phyloP scores from a whole-genome alignment of 805 yeast species.

The Pichia cephalocereana region DNA sequence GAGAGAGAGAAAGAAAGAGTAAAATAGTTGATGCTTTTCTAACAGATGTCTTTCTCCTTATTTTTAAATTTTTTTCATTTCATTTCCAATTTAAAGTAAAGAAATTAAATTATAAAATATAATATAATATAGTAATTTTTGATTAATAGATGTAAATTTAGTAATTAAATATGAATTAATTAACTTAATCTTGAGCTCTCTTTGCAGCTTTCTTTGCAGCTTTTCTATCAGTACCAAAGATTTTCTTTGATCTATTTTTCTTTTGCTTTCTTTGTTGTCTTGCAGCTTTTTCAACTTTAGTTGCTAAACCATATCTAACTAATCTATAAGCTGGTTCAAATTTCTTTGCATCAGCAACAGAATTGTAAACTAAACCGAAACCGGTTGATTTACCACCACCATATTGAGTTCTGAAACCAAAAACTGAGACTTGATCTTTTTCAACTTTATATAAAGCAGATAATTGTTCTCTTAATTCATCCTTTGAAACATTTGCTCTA shows the following conservation, averaged over 20 bases:
- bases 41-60: background rate
- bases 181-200: constrained; percentile 74
- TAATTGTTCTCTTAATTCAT: constrained; percentile 81
- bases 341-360: constrained; percentile 94
- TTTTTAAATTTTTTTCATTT: background rate
- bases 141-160: background rate
- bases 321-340: constrained; percentile 99
- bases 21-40: too few species aligned
- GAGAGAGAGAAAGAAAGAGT: too few species aligned
- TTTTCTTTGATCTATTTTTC: constrained; percentile 99
- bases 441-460: constrained; percentile 57
- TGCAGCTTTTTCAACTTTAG: constrained; percentile 92
- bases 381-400: constrained; percentile 99
- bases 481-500: constrained; percentile 98
- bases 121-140: too few species aligned
- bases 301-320: constrained; percentile 97
- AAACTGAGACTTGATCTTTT: constrained; percentile 75
- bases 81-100: background rate
- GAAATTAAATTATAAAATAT: background rate
- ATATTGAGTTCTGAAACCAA: constrained; percentile 98
- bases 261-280: constrained; percentile 99
- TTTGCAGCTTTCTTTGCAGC: constrained; percentile 88
- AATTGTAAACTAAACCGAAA: constrained; percentile 98
- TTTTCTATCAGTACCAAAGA: constrained; percentile 96
- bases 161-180: background rate